phyloP scores from a whole-genome alignment of 2,329 filamentous ascomycete species.

The Trichoderma harzianum region DNA sequence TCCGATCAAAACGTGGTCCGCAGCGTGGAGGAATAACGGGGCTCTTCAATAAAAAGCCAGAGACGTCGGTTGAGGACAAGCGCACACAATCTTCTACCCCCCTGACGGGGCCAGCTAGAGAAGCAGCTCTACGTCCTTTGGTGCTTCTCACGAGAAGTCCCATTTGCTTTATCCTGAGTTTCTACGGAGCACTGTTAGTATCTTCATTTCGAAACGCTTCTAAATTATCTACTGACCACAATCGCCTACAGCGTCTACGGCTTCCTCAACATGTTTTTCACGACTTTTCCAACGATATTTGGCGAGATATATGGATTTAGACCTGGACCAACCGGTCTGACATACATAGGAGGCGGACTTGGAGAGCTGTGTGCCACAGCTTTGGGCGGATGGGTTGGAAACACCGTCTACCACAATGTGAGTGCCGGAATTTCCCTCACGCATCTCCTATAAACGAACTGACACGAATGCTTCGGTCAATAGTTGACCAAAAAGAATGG shows the following conservation, averaged over 20 bases:
- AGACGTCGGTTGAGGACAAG: background rate
- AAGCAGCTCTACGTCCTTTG: background rate
- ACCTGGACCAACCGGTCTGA: background rate
- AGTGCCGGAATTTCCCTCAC: background rate
- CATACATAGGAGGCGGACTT: constrained; percentile 19
- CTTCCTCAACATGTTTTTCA: constrained; percentile 51
- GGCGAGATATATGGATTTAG: constrained; percentile 1
- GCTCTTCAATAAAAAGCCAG: background rate
- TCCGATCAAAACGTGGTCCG: background rate
- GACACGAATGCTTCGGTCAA: background rate
- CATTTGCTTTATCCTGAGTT: constrained; percentile 8
- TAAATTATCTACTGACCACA: background rate
- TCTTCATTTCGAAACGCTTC: too few relatives aligned
- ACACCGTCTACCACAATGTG: constrained; percentile 3
- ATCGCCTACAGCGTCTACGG: constrained; percentile 37
- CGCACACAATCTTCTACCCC: background rate
- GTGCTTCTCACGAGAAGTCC: background rate
- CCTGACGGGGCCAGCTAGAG: constrained; percentile 20
- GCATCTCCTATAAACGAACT: background rate
- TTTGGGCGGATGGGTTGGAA: constrained; percentile 5
- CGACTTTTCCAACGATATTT: constrained; percentile 53
- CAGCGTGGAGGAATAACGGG: background rate
- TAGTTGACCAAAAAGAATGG: constrained; percentile 24
- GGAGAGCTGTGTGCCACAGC: constrained; percentile 2
- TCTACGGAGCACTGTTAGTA: constrained; percentile 13